Conservation (phyloP, 352 stramenopile species). For the Globisporangium parvum region DNA sequence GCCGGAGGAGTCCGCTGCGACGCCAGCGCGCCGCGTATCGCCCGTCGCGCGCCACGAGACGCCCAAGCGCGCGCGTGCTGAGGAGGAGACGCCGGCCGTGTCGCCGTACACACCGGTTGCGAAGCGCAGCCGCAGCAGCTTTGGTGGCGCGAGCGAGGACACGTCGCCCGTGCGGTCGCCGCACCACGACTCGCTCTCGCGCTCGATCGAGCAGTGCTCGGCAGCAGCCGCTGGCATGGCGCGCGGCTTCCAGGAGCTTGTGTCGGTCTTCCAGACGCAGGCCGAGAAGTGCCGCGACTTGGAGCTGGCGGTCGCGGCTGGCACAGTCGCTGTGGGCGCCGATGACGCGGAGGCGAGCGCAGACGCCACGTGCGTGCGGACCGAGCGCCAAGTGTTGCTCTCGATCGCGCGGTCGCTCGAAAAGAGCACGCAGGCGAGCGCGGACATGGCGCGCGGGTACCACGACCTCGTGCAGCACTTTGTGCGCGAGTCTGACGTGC, state of each 20-base stretch:
- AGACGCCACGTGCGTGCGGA: no score
- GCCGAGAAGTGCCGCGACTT: slow-evolving; percentile 16
- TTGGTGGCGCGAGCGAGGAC: slow-evolving; percentile 7
- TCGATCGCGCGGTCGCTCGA: slow-evolving; percentile 33
- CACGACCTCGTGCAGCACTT: slow-evolving; percentile 29
- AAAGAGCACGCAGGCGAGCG: slow-evolving; percentile 36
- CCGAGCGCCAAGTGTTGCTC: slow-evolving; percentile 26
- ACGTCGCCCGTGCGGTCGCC: not conserved
- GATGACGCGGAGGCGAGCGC: no score
- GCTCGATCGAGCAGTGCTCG: slow-evolving; percentile 46
- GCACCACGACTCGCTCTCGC: slow-evolving; percentile 17
- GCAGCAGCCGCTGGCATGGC: slow-evolving; percentile 37
- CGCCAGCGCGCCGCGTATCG: no score
- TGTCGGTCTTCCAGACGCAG: slow-evolving; percentile 28
- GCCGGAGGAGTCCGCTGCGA: no score
- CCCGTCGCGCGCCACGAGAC: no score
- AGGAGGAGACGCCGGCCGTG: no score
- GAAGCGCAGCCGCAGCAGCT: not conserved
- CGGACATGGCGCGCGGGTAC: slow-evolving; percentile 38
- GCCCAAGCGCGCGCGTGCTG: no score
- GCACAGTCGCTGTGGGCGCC: slow-evolving; percentile 5
- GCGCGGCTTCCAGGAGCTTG: slow-evolving; percentile 36
- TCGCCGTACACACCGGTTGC: no score
- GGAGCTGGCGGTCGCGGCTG: slow-evolving; percentile 11
- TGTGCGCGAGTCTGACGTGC: slow-evolving; percentile 17